phyloP scores from a whole-genome alignment of 2,329 filamentous ascomycete species.

The Aspergillus fischeri region DNA sequence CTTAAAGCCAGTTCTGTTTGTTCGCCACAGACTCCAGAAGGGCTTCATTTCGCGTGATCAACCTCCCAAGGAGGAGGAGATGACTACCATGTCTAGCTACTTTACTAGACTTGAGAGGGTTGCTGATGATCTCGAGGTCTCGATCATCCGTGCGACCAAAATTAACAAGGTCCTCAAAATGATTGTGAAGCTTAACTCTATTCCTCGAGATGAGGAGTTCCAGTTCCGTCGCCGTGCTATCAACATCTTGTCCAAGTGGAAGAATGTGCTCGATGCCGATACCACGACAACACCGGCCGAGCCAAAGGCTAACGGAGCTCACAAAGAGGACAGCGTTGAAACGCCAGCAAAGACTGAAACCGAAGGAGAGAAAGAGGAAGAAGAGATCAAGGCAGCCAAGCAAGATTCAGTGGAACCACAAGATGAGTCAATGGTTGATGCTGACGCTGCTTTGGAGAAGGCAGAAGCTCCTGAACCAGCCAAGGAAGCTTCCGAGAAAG shows the following conservation, averaged over 20 bases:
- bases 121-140: slow-evolving; percentile 72
- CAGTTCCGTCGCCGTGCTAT: slow-evolving; percentile 82
- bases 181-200: slow-evolving; percentile 79
- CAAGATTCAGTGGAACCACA: slow-evolving; percentile 31
- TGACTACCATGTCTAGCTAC: slow-evolving; percentile 42
- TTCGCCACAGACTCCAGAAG: slow-evolving; percentile 92
- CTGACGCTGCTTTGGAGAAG: slow-evolving; percentile 35
- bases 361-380: slow-evolving; percentile 30
- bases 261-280: slow-evolving; percentile 68
- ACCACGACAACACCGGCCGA: slow-evolving; percentile 39
- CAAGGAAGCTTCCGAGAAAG: slow-evolving; percentile 23
- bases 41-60: slow-evolving; percentile 83
- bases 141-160: slow-evolving; percentile 86
- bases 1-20: slow-evolving; percentile 65
- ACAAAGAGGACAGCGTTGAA: slow-evolving; percentile 33
- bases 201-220: slow-evolving; percentile 85
- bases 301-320: slow-evolving; percentile 40
- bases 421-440: slow-evolving; percentile 36
- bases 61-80: slow-evolving; percentile 72
- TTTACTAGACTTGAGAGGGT: slow-evolving; percentile 68
- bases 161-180: slow-evolving; percentile 98
- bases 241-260: slow-evolving; percentile 82
- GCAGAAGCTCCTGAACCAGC: slow-evolving; percentile 16
- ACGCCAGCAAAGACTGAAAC: slow-evolving; percentile 29
- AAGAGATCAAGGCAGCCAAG: slow-evolving; percentile 29